Percentiles rank a stretch among this genome's conserved stretches.
These are phyloP conservation scores for Ceratocystiopsis sp. DNA, from an alignment of 2,329 filamentous ascomycete genomes.

Conservation along the genomic window DNA sequence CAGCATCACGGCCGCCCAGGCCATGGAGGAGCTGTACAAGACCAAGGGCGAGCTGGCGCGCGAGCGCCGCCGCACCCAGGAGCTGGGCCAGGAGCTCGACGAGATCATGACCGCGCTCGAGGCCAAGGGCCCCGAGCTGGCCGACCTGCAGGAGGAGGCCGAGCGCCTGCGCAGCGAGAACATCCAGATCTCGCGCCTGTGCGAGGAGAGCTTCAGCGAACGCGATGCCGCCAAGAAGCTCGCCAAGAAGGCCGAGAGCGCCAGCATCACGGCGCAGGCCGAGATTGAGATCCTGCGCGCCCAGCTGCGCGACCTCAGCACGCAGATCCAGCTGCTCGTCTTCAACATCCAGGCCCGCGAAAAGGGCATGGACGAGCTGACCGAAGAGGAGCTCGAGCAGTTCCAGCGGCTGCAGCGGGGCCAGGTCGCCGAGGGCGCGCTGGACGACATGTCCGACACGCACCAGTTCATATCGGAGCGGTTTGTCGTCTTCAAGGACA, in stretches of 20 bases:
- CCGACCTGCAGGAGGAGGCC: conserved; percentile 69
- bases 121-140: conserved; percentile 70
- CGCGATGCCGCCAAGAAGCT: conserved; percentile 65
- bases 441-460: conserved; percentile 66
- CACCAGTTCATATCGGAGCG: conserved; percentile 80
- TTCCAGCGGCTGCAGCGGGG: conserved; percentile 64
- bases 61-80: conserved; percentile 57
- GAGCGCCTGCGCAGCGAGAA: conserved; percentile 66
- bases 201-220: conserved; percentile 67
- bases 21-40: conserved; percentile 46
- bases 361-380: conserved; percentile 57
- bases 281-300: conserved; percentile 69
- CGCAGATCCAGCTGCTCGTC: conserved; percentile 78
- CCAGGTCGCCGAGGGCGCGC: conserved; percentile 51
- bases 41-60: conserved; percentile 56
- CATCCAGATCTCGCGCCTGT: conserved; percentile 66
- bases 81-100: conserved; percentile 62
- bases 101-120: conserved; percentile 77
- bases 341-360: conserved; percentile 74
- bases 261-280: conserved; percentile 43
- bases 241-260: conserved; percentile 60
- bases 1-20: conserved; percentile 41
- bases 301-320: conserved; percentile 75
- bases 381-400: conserved; percentile 53
- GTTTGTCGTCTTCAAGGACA: conserved; percentile 75